A percentile compares a stretch with the other conserved stretches of the same genome.
phyloP scores from a whole-genome alignment of 768 basidiomycete genomes.

The Sporobolomyces pararoseus region DNA sequence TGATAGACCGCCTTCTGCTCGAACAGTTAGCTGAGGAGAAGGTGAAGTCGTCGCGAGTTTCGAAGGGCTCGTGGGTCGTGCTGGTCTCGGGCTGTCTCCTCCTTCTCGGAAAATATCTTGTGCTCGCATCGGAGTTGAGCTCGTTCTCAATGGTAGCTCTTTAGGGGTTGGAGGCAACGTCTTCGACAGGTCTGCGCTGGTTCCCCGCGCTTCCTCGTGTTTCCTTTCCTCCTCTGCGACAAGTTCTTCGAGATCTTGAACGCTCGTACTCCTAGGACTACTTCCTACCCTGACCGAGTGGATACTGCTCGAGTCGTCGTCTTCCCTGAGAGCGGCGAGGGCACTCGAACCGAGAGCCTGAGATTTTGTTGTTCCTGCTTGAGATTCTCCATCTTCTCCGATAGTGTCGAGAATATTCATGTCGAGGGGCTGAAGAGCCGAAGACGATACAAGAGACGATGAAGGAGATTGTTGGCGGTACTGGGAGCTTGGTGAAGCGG shows the following conservation, averaged over 20 bases:
- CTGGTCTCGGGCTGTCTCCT: too few species aligned
- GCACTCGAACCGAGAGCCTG: background rate
- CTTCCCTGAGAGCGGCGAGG: background rate
- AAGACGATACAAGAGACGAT: too few species aligned
- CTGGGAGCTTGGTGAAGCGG: constrained; percentile 25
- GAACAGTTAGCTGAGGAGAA: background rate
- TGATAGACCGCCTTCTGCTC: background rate
- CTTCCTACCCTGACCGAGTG: constrained; percentile 6
- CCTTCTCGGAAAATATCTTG: constrained; percentile 35
- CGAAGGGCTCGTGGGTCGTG: background rate
- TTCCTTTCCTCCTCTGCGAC: constrained; percentile 22
- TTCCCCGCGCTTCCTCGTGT: constrained; percentile 7
- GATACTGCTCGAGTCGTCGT: constrained; percentile 6
- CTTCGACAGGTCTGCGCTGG: too few species aligned
- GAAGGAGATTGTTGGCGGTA: background rate
- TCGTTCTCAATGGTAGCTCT: background rate
- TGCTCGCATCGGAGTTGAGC: background rate
- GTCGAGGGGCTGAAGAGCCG: background rate
- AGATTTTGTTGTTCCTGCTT: constrained; percentile 41
- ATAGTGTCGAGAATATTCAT: constrained; percentile 40
- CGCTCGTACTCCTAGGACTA: constrained; percentile 11
- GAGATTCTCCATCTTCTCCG: constrained; percentile 46
- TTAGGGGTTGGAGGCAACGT: background rate
- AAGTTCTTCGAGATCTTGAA: constrained; percentile 29
- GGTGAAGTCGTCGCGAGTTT: background rate